Evolutionary conservation across 495 filamentous ascomycete species (phyloP).

Genomic region (Haplographium delicatum): DNA sequence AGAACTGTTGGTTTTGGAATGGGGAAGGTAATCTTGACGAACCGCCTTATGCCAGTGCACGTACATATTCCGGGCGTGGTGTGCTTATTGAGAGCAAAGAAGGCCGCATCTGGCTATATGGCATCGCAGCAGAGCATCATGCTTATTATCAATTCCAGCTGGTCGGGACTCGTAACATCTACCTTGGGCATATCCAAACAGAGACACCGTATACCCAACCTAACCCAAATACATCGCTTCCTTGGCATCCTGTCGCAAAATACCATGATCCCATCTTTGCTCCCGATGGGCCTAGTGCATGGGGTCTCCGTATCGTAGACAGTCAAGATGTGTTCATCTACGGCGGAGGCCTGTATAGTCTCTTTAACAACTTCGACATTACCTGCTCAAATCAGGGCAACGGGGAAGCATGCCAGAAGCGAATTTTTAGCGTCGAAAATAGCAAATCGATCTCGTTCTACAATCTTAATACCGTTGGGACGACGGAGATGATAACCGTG

Average conservation of each 20-base stretch:
- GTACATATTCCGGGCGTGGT: conserved; percentile 35
- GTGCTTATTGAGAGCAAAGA: conserved; percentile 51
- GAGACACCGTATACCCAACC: conserved; percentile 69
- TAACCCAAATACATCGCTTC: conserved; percentile 53
- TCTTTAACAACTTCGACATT: conserved; percentile 54
- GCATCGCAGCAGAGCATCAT: conserved; percentile 73
- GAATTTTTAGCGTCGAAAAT: conserved; percentile 43
- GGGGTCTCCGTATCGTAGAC: conserved; percentile 59
- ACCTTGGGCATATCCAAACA: conserved; percentile 72
- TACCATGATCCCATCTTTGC: conserved; percentile 55
- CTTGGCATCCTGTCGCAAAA: conserved; percentile 44
- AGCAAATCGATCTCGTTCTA: conserved; percentile 43
- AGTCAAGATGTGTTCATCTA: conserved; percentile 55
- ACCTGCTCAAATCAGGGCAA: conserved; percentile 20
- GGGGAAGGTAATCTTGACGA: conserved; percentile 51
- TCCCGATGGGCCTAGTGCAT: conserved; percentile 42
- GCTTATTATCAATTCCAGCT: conserved; percentile 79
- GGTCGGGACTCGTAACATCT: conserved; percentile 59
- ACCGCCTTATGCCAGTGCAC: conserved; percentile 54
- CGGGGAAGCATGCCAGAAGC: conserved; percentile 46
- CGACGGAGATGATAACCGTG: conserved; percentile 34
- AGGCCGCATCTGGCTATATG: conserved; percentile 44
- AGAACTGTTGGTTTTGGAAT: conserved; percentile 59
- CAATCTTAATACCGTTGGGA: conserved; percentile 50
- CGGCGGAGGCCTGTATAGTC: conserved; percentile 70